Percentiles rank a stretch among this genome's conserved stretches.
phyloP scores from a whole-genome alignment of 1,139 yeast genomes.

The Kluyveromyces marxianus region DNA sequence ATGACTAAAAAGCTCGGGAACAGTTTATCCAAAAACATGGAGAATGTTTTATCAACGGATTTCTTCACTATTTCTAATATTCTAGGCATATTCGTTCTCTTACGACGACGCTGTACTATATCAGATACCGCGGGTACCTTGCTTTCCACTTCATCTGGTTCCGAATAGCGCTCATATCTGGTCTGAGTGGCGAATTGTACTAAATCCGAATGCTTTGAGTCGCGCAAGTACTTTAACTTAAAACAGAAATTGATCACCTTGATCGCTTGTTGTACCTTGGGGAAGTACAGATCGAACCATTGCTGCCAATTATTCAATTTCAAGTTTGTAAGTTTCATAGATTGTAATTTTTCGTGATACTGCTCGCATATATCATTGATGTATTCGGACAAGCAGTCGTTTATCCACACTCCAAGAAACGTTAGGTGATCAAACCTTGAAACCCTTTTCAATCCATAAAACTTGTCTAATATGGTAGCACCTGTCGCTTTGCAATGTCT shows the following conservation, averaged over 20 bases:
- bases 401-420: slow-evolving; percentile 38
- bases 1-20: slow-evolving; percentile 82
- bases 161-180: slow-evolving; percentile 2
- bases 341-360: slow-evolving; percentile 56
- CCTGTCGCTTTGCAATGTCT: slow-evolving; percentile 68
- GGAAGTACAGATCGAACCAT: slow-evolving; percentile 52
- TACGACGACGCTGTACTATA: not conserved
- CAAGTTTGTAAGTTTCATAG: slow-evolving; percentile 28
- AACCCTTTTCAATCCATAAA: slow-evolving; percentile 75
- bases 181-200: not conserved
- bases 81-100: slow-evolving; percentile 3
- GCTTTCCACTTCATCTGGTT: not conserved
- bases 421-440: slow-evolving; percentile 10
- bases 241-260: slow-evolving; percentile 50
- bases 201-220: slow-evolving; percentile 1
- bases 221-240: slow-evolving; percentile 50
- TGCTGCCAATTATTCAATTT: slow-evolving; percentile 32
- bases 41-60: slow-evolving; percentile 1
- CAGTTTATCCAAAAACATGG: slow-evolving; percentile 23
- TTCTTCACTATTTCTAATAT: not conserved
- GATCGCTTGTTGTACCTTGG: slow-evolving; percentile 44
- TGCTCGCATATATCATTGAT: slow-evolving; percentile 60
- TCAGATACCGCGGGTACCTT: not conserved
- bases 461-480: slow-evolving; percentile 84
- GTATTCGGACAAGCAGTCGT: slow-evolving; percentile 63